Evolutionary conservation across 805 yeast species (phyloP), one percentile per base, ranked within the genome.

Genomic region (Metschnikowia drakensbergensis): DNA sequence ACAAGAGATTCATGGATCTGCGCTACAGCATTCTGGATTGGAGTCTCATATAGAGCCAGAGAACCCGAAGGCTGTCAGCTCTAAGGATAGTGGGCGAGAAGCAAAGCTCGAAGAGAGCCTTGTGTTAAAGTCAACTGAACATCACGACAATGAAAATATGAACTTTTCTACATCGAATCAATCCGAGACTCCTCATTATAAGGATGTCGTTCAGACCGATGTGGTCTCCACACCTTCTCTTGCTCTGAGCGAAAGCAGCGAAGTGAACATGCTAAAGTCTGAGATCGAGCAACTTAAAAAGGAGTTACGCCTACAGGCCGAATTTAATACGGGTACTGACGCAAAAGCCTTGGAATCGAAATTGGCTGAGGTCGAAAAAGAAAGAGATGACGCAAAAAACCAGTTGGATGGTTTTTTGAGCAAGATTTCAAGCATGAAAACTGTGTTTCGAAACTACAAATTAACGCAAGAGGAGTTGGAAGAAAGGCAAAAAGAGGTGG

Each of bases 401-500:
- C 81, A 82, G 53, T 84, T 86, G 58, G 84, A 84, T 51, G 71
- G 77, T 4, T 65, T 87, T 30, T 64, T 87, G 50, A 80, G 79
- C 53, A 76, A 84, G 61, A 63, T 87, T 13, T 79, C 88, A 1
- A 79, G 87, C 2, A 86, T 86, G 92, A 86, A 85, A 55, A 69
- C 83, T 0, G 77, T 86, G 2, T 86, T 86, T 63, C 67, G 65
- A 45, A 86, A 86, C 54, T 84, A 86, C 88, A 84, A 86, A 59
- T 84, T 80, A 49, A 71, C 88, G 0, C 84, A 86, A 59, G 67
- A 64, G 3, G 87, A 85, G 55, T 68, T 87, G 17, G 88, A 79
- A 37, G 69, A 67, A 26, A 48, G 45, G 7, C 45, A 38, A 29
- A 48, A 46, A 26, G 46, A 49, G 28, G 43, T 54, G 31, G 41